phyloP scores from a whole-genome alignment of 2,329 filamentous ascomycete genomes.

The Hypoxylon sp. region DNA sequence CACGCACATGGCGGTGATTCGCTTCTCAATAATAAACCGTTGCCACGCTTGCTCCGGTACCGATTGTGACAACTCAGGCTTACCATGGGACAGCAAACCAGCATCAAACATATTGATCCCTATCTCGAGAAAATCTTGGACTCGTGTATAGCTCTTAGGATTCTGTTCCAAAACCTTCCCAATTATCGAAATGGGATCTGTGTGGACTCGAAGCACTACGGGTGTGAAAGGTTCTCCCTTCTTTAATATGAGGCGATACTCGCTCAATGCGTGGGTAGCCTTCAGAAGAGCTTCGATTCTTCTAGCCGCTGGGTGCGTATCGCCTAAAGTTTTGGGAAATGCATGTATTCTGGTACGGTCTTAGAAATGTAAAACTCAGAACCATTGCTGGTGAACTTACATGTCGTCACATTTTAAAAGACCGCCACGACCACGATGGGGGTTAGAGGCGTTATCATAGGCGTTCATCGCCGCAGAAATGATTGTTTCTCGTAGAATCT shows the following conservation, averaged over 20 bases:
- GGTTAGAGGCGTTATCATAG: constrained; percentile 85
- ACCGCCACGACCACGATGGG: constrained; percentile 77
- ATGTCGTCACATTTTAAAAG: constrained; percentile 81
- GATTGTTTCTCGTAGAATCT: constrained; percentile 67
- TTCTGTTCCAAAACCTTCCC: constrained; percentile 81
- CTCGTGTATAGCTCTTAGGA: constrained; percentile 73
- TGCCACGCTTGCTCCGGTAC: constrained; percentile 42
- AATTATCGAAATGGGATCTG: constrained; percentile 77
- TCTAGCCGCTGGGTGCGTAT: constrained; percentile 59
- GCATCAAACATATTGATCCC: constrained; percentile 72
- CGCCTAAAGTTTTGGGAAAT: constrained; percentile 66
- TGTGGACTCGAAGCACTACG: constrained; percentile 78
- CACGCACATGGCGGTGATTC: constrained; percentile 82
- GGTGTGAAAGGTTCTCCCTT: constrained; percentile 83
- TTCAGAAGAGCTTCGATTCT: constrained; percentile 71
- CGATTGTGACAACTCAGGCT: constrained; percentile 41
- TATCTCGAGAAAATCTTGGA: constrained; percentile 77
- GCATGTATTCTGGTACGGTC: constrained; percentile 64
- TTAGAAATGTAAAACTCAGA: constrained; percentile 20
- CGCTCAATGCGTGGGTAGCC: constrained; percentile 78
- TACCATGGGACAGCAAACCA: constrained; percentile 54
- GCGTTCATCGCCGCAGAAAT: constrained; percentile 71
- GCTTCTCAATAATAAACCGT: constrained; percentile 62
- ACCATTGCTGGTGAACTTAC: constrained; percentile 54
- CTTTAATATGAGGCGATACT: constrained; percentile 80